Evolutionary conservation across 179 eudicot genomes (phyloP), one percentile per base, ranked within the genome.

Genomic region (Drosera spatulata): DNA sequence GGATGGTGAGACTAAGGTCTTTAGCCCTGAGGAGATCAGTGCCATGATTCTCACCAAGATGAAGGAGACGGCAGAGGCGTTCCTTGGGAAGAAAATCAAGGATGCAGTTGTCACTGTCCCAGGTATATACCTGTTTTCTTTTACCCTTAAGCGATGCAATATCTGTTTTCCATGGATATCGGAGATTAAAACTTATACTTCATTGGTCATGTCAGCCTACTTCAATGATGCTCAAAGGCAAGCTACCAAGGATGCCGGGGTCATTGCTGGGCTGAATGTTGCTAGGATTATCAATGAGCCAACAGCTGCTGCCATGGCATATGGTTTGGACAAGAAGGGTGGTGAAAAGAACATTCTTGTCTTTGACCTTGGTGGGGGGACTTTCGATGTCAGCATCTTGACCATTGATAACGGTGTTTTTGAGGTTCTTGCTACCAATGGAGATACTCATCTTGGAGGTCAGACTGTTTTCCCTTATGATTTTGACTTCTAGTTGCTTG

Each of bases 391-490:
- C 51, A 75, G 79, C 71, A 58, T 75, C 67, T 71, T 75, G 72
- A 75, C 79, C 43, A 75, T 75, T 13, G 79, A 75, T 65, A 75
- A 75, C 54, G 79, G 79, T 71, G 79, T 75, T 12, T 75, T 75
- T n/a, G 79, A 75, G 60, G 79, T 75, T 47, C 79, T 75, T 67
- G 65, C 79, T 37, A 75, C 79, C 66, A 75, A 75, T 46, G 79
- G 79, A 55, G 79, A 75, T 74, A 75, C 79, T 37, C 79, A 75
- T 51, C 71, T 75, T 72, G 79, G 79, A 75, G 79, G 79, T 74
- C 59, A 53, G 56, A 46, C 33, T 22, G 33, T 22, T 22, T 22
- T 22, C 33, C 33, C 33, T 22, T 22, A 22, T 22, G 33, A 22
- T 22, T 22, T 22, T 22, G 33, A 22, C 33, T 22, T 22, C 33